Conservation (phyloP, 768 basidiomycete genomes). For the Asterophora lycoperdoides region DNA sequence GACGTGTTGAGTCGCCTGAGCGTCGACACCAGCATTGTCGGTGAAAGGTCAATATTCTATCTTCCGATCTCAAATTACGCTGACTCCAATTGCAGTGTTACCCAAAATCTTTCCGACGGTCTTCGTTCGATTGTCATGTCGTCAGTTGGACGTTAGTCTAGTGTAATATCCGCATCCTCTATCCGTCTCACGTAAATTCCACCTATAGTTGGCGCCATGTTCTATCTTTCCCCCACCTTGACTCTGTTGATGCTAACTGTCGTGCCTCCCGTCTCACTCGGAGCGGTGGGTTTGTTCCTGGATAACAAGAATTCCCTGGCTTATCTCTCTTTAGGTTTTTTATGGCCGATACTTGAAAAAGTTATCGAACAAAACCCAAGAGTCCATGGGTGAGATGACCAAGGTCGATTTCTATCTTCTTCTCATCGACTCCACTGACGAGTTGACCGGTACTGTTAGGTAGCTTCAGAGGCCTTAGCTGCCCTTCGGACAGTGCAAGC, state of each 20-base stretch:
- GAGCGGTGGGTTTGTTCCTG: conserved; percentile 51
- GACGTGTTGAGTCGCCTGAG: conserved; percentile 90
- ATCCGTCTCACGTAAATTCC: neutral
- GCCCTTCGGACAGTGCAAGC: conserved; percentile 88
- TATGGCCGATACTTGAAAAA: conserved; percentile 94
- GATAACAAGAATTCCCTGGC: neutral
- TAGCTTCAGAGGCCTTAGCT: conserved; percentile 86
- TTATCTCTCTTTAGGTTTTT: conserved; percentile 60
- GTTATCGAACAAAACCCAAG: conserved; percentile 88
- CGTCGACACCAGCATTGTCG: conserved; percentile 89
- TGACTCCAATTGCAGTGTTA: conserved; percentile 45
- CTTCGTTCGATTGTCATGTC: conserved; percentile 86
- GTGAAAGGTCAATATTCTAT: conserved; percentile 62
- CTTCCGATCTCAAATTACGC: neutral
- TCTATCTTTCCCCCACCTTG: conserved; percentile 84
- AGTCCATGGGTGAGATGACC: conserved; percentile 94
- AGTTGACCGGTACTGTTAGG: conserved; percentile 37
- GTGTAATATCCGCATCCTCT: neutral
- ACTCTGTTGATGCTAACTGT: conserved; percentile 91
- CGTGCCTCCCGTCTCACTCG: conserved; percentile 83
- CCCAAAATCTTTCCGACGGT: conserved; percentile 78
- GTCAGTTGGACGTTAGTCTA: conserved; percentile 78
- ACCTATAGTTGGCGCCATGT: conserved; percentile 82
- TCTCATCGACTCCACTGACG: neutral
- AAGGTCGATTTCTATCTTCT: conserved; percentile 39